A percentile compares a stretch with the other conserved stretches of the same genome.
phyloP scores from a whole-genome alignment of 2,329 filamentous ascomycete genomes.

The Cladosporium sp. region DNA sequence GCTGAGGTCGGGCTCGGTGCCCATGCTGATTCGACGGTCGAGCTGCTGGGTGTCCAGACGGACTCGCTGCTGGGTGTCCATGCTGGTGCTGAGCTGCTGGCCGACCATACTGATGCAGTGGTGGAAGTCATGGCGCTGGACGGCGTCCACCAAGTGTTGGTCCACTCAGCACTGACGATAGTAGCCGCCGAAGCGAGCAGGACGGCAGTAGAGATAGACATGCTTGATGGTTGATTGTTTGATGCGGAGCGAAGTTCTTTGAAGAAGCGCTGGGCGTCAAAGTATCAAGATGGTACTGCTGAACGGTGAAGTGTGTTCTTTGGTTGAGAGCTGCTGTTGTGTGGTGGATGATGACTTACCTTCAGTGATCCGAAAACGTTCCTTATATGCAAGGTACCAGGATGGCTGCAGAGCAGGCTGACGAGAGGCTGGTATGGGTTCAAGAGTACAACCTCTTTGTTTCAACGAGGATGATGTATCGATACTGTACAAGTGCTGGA shows the following conservation, averaged over 20 bases:
- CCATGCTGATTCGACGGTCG: not conserved
- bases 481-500: not conserved
- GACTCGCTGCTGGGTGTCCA: conserved; percentile 10
- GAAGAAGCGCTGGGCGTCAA: conserved; percentile 8
- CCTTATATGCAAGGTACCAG: conserved; percentile 11
- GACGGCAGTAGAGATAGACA: conserved; percentile 8
- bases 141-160: conserved; percentile 12
- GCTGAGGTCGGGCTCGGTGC: not conserved
- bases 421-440: conserved; percentile 9
- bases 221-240: not conserved
- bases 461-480: not conserved
- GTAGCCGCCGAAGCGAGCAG: conserved; percentile 2
- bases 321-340: not conserved
- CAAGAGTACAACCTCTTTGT: conserved; percentile 10
- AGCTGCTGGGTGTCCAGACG: conserved; percentile 9
- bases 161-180: not conserved
- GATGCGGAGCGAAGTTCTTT: too few relatives aligned
- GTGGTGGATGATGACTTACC: conserved; percentile 3
- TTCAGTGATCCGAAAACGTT: conserved; percentile 1
- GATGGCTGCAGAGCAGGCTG: conserved; percentile 3
- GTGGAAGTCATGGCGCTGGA: not conserved
- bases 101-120: conserved; percentile 4
- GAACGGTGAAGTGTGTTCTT: not conserved
- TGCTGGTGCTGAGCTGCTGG: not conserved
- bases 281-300: conserved; percentile 6